Percentiles rank a stretch among this genome's conserved stretches.
Conservation (phyloP, 306 rosid genomes). For the Medicago arabica region DNA sequence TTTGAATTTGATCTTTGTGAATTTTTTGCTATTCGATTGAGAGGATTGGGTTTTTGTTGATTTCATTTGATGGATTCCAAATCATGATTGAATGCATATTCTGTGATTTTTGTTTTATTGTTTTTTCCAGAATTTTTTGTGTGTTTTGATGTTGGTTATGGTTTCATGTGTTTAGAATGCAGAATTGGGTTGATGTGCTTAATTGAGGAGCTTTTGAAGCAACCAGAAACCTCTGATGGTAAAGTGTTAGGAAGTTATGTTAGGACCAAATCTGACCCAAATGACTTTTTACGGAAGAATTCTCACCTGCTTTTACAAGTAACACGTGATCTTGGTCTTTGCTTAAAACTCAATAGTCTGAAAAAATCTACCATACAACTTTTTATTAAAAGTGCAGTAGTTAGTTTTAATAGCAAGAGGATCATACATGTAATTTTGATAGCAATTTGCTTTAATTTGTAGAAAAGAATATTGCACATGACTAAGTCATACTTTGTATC, state of each 20-base stretch:
- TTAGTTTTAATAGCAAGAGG: slow-evolving; percentile 7
- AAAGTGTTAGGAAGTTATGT: slow-evolving; percentile 77
- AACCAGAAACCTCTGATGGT: slow-evolving; percentile 55
- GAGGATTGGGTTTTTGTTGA: no score
- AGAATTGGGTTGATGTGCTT: no score
- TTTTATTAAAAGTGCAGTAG: slow-evolving; percentile 20
- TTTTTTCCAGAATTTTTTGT: no score
- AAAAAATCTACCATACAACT: not conserved
- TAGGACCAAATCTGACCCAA: slow-evolving; percentile 67
- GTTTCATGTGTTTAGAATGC: no score
- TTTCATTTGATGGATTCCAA: no score
- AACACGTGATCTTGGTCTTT: slow-evolving; percentile 52
- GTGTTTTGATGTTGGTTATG: no score
- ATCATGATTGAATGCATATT: no score
- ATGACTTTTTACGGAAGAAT: slow-evolving; percentile 70
- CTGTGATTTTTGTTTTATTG: no score
- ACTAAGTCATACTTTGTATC: no score
- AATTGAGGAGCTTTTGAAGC: slow-evolving; percentile 63
- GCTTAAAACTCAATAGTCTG: not conserved
- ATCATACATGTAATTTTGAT: not conserved
- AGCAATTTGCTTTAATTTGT: not conserved
- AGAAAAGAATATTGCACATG: not conserved
- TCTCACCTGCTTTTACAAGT: slow-evolving; percentile 69
- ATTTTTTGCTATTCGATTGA: no score
- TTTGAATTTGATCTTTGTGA: no score